Conservation (phyloP, 2,329 filamentous ascomycete genomes). For the Ophiocordyceps australis region DNA sequence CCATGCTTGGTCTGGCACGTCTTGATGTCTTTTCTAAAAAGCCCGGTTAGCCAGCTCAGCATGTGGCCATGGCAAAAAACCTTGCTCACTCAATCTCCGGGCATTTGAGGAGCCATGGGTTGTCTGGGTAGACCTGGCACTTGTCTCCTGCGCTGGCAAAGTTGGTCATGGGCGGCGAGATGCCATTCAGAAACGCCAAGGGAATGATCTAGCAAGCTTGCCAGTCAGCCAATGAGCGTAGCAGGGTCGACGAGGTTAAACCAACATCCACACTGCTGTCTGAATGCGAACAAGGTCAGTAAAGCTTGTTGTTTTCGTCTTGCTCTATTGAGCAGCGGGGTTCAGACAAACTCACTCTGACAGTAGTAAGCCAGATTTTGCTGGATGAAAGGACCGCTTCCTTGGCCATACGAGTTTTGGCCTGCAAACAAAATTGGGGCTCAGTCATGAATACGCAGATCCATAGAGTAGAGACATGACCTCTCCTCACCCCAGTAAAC, state of each 20-base stretch:
- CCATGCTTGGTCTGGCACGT: conserved; percentile 41
- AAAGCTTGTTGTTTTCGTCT: no score
- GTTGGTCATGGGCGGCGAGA: conserved; percentile 38
- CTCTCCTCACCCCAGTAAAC: conserved; percentile 43
- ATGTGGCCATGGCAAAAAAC: no score
- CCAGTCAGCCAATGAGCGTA: no score
- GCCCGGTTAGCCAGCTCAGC: background rate
- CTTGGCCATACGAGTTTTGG: conserved; percentile 40
- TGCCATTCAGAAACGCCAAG: conserved; percentile 41
- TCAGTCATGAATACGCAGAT: background rate
- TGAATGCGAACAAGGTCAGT: no score
- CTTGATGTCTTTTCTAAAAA: conserved; percentile 25
- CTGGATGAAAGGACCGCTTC: conserved; percentile 25
- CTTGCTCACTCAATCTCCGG: conserved; percentile 40
- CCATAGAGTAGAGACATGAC: background rate
- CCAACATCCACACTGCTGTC: no score
- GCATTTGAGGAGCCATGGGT: conserved; percentile 34
- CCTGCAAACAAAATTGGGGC: conserved; percentile 9
- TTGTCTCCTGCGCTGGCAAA: conserved; percentile 46
- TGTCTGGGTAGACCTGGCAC: conserved; percentile 41
- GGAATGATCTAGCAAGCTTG: conserved; percentile 28
- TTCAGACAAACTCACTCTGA: conserved; percentile 24
- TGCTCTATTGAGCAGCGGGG: no score
- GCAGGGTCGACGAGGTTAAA: no score
- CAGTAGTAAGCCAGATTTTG: conserved; percentile 40